These are phyloP conservation scores for Botryotinia convoluta DNA, from an alignment of 2,329 filamentous ascomycete species.

Conservation along the genomic window DNA sequence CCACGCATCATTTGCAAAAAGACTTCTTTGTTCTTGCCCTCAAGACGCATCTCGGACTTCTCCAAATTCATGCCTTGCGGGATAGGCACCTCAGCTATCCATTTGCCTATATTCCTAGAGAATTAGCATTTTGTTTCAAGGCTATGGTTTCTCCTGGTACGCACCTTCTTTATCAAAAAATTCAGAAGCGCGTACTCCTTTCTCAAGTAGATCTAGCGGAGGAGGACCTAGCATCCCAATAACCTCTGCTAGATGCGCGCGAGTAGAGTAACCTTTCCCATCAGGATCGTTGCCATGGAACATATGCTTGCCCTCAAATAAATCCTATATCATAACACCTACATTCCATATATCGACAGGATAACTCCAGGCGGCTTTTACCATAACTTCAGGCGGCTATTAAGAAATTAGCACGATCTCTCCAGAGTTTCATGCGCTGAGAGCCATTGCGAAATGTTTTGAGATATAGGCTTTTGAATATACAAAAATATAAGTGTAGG, in stretches of 20 bases:
- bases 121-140: slow-evolving; percentile 5
- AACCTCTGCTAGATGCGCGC: slow-evolving; percentile 34
- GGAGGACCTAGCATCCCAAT: slow-evolving; percentile 34
- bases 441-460: background rate
- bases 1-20: slow-evolving; percentile 38
- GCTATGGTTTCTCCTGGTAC: slow-evolving; percentile 2
- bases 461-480: background rate
- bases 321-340: slow-evolving; percentile 39
- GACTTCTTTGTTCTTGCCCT: slow-evolving; percentile 35
- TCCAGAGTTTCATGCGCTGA: background rate
- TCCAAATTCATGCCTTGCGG: slow-evolving; percentile 14
- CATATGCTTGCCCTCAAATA: slow-evolving; percentile 31
- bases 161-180: slow-evolving; percentile 35
- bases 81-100: slow-evolving; percentile 4
- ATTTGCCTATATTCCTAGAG: background rate
- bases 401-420: slow-evolving; percentile 21
- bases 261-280: slow-evolving; percentile 26
- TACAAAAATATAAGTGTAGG: background rate
- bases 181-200: slow-evolving; percentile 28
- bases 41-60: slow-evolving; percentile 26
- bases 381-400: slow-evolving; percentile 41
- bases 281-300: slow-evolving; percentile 30
- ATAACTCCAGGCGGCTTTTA: slow-evolving; percentile 40
- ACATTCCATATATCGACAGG: slow-evolving; percentile 41
- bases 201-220: slow-evolving; percentile 33